Conservation (phyloP, 441 rosid genomes). For the Populus hybrid region DNA sequence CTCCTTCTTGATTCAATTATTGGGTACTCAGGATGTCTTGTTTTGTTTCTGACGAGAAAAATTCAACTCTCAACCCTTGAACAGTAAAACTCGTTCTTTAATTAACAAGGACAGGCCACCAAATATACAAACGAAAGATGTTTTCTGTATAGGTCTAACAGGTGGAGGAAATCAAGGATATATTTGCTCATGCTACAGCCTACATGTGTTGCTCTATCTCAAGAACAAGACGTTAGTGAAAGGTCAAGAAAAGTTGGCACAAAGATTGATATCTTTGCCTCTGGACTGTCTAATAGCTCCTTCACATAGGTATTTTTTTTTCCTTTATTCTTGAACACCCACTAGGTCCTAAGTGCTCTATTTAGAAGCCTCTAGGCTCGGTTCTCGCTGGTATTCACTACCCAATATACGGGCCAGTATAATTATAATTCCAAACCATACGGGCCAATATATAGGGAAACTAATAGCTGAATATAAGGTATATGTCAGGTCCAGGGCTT, state of each 20-base stretch:
- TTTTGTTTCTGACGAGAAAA: background rate
- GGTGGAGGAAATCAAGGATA: background rate
- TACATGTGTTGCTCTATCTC: constrained; percentile 7
- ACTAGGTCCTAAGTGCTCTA: background rate
- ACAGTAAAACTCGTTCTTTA: background rate
- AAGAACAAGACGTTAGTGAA: constrained; percentile 13
- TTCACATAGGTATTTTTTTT: background rate
- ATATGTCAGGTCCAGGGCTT: constrained; percentile 32
- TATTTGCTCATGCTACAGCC: background rate
- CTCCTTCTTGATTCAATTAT: background rate
- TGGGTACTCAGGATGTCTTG: background rate
- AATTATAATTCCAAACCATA: constrained; percentile 26
- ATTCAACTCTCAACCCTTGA: background rate
- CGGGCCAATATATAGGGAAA: constrained; percentile 34
- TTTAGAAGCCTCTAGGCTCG: background rate
- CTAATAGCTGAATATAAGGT: constrained; percentile 28
- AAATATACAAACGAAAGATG: background rate
- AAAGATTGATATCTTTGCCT: too few species aligned
- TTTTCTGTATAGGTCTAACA: background rate
- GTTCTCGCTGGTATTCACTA: background rate
- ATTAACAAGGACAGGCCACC: background rate
- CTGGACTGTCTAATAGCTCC: background rate
- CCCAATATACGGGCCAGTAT: constrained; percentile 25
- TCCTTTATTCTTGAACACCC: constrained; percentile 9
- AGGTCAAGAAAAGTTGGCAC: constrained; percentile 1